Conservation (phyloP, 768 basidiomycete genomes). For the Boletellus sp. region DNA sequence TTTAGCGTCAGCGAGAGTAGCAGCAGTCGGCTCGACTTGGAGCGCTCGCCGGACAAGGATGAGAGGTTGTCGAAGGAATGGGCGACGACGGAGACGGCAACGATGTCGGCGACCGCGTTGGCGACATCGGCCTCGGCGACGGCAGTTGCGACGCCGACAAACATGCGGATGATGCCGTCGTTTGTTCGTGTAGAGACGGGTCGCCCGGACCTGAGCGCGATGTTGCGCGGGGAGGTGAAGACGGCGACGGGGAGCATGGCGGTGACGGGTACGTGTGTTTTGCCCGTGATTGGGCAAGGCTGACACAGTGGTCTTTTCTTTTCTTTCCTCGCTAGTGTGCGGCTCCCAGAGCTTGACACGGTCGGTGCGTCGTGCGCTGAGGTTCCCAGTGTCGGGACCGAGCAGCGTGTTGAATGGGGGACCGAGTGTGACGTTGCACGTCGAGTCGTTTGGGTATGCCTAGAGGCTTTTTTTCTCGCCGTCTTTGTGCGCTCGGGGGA, state of each 20-base stretch:
- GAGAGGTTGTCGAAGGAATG: background rate
- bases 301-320: too few relatives aligned
- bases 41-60: constrained; percentile 17
- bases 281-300: too few relatives aligned
- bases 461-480: constrained; percentile 5
- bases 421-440: constrained; percentile 36
- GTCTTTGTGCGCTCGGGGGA: too few relatives aligned
- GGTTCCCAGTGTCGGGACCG: constrained; percentile 32
- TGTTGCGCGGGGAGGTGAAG: constrained; percentile 38
- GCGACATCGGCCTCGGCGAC: too few relatives aligned
- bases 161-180: constrained; percentile 2
- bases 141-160: too few relatives aligned
- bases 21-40: constrained; percentile 13
- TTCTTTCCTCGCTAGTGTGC: constrained; percentile 37
- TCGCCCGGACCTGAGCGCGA: constrained; percentile 39
- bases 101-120: too few relatives aligned
- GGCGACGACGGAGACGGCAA: background rate
- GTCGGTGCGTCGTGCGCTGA: constrained; percentile 39
- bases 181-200: constrained; percentile 33
- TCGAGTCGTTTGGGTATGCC: constrained; percentile 42
- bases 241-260: constrained; percentile 38
- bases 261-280: constrained; percentile 41
- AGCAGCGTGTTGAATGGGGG: constrained; percentile 31
- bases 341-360: constrained; percentile 41
- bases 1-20: constrained; percentile 3